Evolutionary conservation across 2,329 filamentous ascomycete species (phyloP).

Genomic region (Bipolaris zeicola): DNA sequence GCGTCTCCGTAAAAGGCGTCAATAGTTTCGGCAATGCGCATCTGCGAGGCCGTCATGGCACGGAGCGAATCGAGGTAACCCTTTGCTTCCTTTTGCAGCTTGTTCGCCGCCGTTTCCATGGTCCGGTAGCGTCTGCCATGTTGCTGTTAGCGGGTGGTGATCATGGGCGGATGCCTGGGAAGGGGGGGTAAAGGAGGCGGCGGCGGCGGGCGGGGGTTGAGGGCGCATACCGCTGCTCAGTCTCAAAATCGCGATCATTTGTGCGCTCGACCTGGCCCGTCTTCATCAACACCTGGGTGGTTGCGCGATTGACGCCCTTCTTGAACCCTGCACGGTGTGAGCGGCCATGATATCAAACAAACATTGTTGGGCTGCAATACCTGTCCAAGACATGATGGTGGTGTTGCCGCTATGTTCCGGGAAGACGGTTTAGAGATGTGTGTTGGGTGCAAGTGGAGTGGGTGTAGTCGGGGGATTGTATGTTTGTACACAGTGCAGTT

Average conservation of each 20-base stretch:
- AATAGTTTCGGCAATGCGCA: constrained; percentile 99
- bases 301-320: constrained; percentile 97
- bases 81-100: constrained; percentile 96
- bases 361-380: constrained; percentile 49
- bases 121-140: constrained; percentile 82
- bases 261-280: constrained; percentile 98
- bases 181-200: background rate
- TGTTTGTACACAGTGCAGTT: background rate
- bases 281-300: constrained; percentile 99
- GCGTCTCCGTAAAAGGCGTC: constrained; percentile 98
- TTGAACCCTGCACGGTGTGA: constrained; percentile 69
- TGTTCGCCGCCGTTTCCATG: constrained; percentile 91
- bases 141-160: constrained; percentile 9
- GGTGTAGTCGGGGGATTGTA: background rate
- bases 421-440: background rate
- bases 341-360: constrained; percentile 17
- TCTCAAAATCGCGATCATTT: constrained; percentile 97
- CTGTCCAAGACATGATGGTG: constrained; percentile 60
- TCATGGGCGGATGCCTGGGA: background rate
- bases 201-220: constrained; percentile 13
- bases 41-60: constrained; percentile 99
- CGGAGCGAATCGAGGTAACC: constrained; percentile 95
- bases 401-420: constrained; percentile 4
- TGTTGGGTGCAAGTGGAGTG: background rate
- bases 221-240: constrained; percentile 77